Conservation (phyloP, 352 stramenopile species). For the Phytophthora sansomeana region DNA sequence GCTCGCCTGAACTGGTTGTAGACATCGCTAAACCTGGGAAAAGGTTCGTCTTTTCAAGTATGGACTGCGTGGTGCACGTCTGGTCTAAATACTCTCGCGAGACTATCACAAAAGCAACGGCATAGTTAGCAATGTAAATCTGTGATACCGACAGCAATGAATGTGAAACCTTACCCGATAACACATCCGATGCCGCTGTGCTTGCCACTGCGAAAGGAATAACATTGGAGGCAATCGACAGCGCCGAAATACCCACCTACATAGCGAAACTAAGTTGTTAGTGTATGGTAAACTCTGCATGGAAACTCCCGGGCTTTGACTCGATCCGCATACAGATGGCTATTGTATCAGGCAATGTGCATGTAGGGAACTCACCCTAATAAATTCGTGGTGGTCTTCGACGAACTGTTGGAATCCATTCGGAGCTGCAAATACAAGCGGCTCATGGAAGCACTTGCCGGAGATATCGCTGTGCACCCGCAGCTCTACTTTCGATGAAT, state of each 20-base stretch:
- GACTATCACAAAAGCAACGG: background rate
- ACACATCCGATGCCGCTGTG: background rate
- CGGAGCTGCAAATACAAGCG: background rate
- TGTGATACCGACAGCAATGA: background rate
- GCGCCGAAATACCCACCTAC: slow-evolving; percentile 9
- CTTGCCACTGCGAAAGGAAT: slow-evolving; percentile 9
- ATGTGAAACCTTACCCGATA: slow-evolving; percentile 2
- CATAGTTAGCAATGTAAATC: no score
- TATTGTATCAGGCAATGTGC: no score
- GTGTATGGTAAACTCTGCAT: no score
- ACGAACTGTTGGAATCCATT: slow-evolving; percentile 1
- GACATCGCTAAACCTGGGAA: background rate
- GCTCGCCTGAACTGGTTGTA: background rate
- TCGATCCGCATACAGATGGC: no score
- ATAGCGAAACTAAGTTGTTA: background rate
- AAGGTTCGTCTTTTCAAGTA: background rate
- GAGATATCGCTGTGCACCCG: slow-evolving; percentile 25
- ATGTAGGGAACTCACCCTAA: slow-evolving; percentile 4
- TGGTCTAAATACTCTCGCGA: background rate
- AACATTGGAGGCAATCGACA: slow-evolving; percentile 5
- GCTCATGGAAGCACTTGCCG: slow-evolving; percentile 15
- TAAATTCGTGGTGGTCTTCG: background rate
- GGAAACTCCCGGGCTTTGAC: no score
- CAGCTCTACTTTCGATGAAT: slow-evolving; percentile 2
- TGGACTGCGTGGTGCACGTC: background rate